Conservation (phyloP, 805 yeast genomes). For the Zygotorulaspora danielsina region DNA sequence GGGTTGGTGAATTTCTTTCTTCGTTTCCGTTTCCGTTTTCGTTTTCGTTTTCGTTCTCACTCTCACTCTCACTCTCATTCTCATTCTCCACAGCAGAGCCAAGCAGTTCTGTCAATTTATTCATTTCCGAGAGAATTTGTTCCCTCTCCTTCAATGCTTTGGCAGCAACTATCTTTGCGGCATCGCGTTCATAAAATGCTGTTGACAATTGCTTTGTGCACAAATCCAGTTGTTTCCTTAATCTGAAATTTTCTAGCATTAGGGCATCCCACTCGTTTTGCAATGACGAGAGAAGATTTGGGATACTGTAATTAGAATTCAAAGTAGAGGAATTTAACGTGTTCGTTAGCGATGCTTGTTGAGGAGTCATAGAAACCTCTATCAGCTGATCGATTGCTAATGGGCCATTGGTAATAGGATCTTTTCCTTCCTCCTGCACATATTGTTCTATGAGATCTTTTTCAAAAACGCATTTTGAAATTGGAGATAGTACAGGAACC, state of each 20-base stretch:
- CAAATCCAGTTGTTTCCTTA: constrained; percentile 64
- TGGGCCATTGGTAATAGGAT: constrained; percentile 70
- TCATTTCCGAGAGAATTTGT: constrained; percentile 62
- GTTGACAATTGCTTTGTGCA: constrained; percentile 70
- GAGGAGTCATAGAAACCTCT: constrained; percentile 34
- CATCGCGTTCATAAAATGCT: constrained; percentile 81
- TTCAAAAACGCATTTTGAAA: constrained; percentile 70
- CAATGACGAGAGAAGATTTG: constrained; percentile 65
- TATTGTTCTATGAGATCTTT: constrained; percentile 54
- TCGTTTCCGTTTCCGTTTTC: constrained; percentile 7
- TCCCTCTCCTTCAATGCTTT: constrained; percentile 70
- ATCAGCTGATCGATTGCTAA: constrained; percentile 57
- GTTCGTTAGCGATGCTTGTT: constrained; percentile 25
- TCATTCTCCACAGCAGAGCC: constrained; percentile 23
- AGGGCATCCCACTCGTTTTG: constrained; percentile 90
- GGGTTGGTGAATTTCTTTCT: neutral
- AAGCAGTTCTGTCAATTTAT: constrained; percentile 46
- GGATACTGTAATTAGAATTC: constrained; percentile 49
- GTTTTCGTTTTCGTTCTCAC: neutral
- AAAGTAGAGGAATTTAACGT: constrained; percentile 43
- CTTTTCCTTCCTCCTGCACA: constrained; percentile 59
- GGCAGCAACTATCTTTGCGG: constrained; percentile 83
- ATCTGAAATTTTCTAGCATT: constrained; percentile 71
- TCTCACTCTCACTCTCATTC: constrained; percentile 4
- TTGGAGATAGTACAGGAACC: constrained; percentile 74